Base-by-base conservation (phyloP, 2,329 filamentous ascomycete genomes). In the Aureobasidium sp. region DNA sequence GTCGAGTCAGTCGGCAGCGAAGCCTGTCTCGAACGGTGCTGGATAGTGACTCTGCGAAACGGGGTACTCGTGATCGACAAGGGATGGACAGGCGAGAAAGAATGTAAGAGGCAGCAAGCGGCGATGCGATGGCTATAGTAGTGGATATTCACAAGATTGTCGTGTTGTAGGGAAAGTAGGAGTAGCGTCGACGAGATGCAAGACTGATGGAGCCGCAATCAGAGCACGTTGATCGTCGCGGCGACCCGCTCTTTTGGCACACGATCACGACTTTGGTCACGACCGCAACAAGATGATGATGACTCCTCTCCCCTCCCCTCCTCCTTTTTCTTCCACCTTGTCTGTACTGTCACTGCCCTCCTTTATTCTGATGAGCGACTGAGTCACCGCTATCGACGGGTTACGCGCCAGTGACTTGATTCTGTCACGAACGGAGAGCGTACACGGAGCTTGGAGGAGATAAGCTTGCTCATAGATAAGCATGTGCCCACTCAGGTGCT, bases 1-100 rank as follows among this genome's bases (percentile, higher is more conserved):
- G 45, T 49, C 45, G 57, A 60, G 57, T 60, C 57, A 60, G 57
- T 60, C 44, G 57, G 40, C 33, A 58, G 40, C 19, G 57, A 60
- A 49, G 57, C 57, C 45, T 60, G 45, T 42, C 45, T 49, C 42
- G 42, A 39, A 59, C 24, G 17, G 54, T 59, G 54, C 54, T n/a
- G 40, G 29, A 19, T 48, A 39, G 56, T 59, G 44, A 59, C 56
- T 42, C 42, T 12, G 29, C 39, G 39, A 45, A 17, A 31, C 35
- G 27, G 40, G 29, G 29, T 22, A 39, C 53, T 27, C 53, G 24
- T 19, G 24, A 14, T 45, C 27, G 53, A 35, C 53, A 45, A 42
- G 29, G 53, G 15, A n/a, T 35, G 53, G 53, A 17, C 27, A 33
- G 15, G 53, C 53, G 5, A 27, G 29, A 45, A 45, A 57, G 40